Evolutionary conservation across 306 rosid species (phyloP).

Genomic region (Rubus parviflorus): DNA sequence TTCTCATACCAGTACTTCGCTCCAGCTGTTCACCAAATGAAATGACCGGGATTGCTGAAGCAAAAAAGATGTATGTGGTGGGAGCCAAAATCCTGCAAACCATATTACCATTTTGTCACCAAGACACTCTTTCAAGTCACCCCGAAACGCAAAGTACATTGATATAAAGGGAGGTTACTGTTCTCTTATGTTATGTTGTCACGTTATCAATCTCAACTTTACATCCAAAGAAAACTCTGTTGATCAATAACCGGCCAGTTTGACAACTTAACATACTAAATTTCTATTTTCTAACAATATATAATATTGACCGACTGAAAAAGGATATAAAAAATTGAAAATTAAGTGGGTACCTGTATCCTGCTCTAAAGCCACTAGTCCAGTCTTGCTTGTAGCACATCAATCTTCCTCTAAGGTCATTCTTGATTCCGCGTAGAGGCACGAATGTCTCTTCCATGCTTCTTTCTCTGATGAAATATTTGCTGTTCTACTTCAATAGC

Average conservation of each 20-base stretch:
- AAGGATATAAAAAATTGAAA: neutral
- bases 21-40: constrained; percentile 87
- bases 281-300: too few species aligned
- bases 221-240: neutral
- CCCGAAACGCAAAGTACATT: neutral
- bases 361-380: constrained; percentile 75
- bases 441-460: constrained; percentile 82
- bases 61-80: constrained; percentile 82
- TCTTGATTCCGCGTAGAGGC: constrained; percentile 78
- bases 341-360: constrained; percentile 49
- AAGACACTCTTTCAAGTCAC: neutral
- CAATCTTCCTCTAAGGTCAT: constrained; percentile 77
- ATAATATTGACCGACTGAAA: neutral
- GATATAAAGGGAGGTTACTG: neutral
- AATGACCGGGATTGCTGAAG: constrained; percentile 82
- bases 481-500: neutral
- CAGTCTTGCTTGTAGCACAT: constrained; percentile 93
- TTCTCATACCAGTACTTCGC: constrained; percentile 55
- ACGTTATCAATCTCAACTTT: neutral
- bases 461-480: neutral
- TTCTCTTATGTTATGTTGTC: neutral
- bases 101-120: constrained; percentile 1
- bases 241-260: neutral
- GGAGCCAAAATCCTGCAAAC: constrained; percentile 83
- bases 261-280: neutral